phyloP scores from a whole-genome alignment of 495 filamentous ascomycete genomes.

The Penicillium lagena region DNA sequence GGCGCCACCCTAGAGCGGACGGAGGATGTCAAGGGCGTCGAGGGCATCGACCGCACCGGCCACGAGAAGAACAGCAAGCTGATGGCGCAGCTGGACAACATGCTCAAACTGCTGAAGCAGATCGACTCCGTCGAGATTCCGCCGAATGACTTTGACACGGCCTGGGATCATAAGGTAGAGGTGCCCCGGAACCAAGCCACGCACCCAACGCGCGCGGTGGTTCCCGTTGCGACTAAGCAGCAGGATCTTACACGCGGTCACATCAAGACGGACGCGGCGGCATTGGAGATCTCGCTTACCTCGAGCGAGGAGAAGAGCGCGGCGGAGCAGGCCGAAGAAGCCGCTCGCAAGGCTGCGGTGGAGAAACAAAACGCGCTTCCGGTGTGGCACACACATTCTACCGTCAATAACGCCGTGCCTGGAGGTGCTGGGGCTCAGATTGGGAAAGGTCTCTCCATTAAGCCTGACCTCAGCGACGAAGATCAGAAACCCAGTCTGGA shows the following conservation, averaged over 20 bases:
- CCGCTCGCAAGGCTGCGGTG: conserved; percentile 63
- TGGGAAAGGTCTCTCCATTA: conserved; percentile 32
- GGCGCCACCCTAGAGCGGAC: conserved; percentile 56
- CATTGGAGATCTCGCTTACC: conserved; percentile 74
- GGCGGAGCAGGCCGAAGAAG: conserved; percentile 66
- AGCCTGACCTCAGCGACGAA: conserved; percentile 46
- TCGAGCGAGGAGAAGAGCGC: conserved; percentile 67
- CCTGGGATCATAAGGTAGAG: conserved; percentile 49
- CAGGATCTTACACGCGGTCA: conserved; percentile 69
- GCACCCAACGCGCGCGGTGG: conserved; percentile 42
- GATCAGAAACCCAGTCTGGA: conserved; percentile 46
- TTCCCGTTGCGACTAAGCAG: conserved; percentile 34
- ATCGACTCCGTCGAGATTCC: conserved; percentile 81
- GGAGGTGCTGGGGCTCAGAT: conserved; percentile 20
- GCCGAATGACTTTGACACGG: conserved; percentile 78
- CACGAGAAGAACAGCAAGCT: conserved; percentile 84
- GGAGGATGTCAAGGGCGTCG: conserved; percentile 57
- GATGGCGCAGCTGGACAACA: conserved; percentile 78
- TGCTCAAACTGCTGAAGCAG: conserved; percentile 77
- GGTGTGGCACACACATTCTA: conserved; percentile 82
- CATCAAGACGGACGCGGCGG: conserved; percentile 57
- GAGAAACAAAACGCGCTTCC: conserved; percentile 82
- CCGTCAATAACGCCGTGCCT: conserved; percentile 45
- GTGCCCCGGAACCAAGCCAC: conserved; percentile 48
- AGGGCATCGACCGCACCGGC: conserved; percentile 49